Percentiles rank a stretch among this genome's conserved stretches.
These are phyloP conservation scores for Podaxis sp. DNA, from an alignment of 768 basidiomycete genomes.

Conservation along the genomic window DNA sequence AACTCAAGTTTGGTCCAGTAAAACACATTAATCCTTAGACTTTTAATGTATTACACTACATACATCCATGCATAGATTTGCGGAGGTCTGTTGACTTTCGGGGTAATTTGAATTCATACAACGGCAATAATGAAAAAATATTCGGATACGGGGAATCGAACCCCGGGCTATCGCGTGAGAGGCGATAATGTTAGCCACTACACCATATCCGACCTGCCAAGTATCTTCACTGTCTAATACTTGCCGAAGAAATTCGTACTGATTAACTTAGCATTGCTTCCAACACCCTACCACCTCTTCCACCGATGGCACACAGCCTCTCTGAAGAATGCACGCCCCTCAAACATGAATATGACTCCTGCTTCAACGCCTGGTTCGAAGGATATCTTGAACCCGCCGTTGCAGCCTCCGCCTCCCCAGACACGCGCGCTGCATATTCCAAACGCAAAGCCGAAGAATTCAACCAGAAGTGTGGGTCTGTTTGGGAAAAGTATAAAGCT, in stretches of 20 bases:
- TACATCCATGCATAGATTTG: background rate
- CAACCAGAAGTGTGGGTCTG: slow-evolving; percentile 77
- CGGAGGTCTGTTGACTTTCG: background rate
- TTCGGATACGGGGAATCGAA: slow-evolving; percentile 18
- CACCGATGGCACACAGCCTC: slow-evolving; percentile 75
- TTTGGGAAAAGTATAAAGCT: slow-evolving; percentile 77
- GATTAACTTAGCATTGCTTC: background rate
- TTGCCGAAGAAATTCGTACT: background rate
- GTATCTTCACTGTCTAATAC: background rate
- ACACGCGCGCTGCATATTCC: slow-evolving; percentile 59
- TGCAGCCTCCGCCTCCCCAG: slow-evolving; percentile 34
- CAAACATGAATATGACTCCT: slow-evolving; percentile 87
- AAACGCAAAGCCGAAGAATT: slow-evolving; percentile 86
- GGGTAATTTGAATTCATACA: background rate
- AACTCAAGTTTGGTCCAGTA: slow-evolving; percentile 37
- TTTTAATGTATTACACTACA: background rate
- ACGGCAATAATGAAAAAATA: background rate
- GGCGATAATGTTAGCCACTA: slow-evolving; percentile 25
- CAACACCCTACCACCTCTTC: background rate
- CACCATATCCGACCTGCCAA: slow-evolving; percentile 21
- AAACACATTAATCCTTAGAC: slow-evolving; percentile 1
- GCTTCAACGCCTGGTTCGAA: slow-evolving; percentile 98
- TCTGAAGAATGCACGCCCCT: slow-evolving; percentile 84
- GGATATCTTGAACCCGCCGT: slow-evolving; percentile 89
- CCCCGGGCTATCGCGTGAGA: slow-evolving; percentile 21